Percentiles rank a stretch among this genome's conserved stretches.
These are phyloP conservation scores for Plasmodium blacklocki DNA, from an alignment of 169 alveolate species.

Conservation along the genomic window DNA sequence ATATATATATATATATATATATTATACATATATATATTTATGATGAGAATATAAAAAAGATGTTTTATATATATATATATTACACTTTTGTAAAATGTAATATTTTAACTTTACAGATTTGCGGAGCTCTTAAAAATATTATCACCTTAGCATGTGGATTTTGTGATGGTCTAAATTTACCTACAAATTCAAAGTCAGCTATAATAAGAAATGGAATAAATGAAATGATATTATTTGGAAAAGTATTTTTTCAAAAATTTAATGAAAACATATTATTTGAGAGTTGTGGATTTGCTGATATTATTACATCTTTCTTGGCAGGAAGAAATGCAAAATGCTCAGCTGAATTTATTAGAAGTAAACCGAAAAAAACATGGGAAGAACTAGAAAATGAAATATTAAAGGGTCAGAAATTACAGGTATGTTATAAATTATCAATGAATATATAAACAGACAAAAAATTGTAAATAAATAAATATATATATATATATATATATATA, in stretches of 20 bases:
- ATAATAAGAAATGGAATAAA: constrained; percentile 93
- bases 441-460: not conserved
- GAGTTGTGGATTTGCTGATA: constrained; percentile 94
- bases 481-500: not conserved
- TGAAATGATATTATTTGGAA: constrained; percentile 86
- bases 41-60: not conserved
- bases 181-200: constrained; percentile 95
- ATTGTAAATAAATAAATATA: not conserved
- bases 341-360: constrained; percentile 90
- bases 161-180: constrained; percentile 94
- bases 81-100: too few species aligned
- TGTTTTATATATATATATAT: not conserved
- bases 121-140: constrained; percentile 95
- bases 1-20: not conserved
- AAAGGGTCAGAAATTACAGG: constrained; percentile 93
- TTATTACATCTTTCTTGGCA: constrained; percentile 93
- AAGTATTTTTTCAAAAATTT: constrained; percentile 83
- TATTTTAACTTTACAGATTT: constrained; percentile 77
- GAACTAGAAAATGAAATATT: constrained; percentile 91
- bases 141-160: constrained; percentile 95
- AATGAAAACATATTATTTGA: constrained; percentile 89
- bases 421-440: constrained; percentile 15
- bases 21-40: too few species aligned
- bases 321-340: constrained; percentile 95
- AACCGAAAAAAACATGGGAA: constrained; percentile 89